These are phyloP conservation scores for Cytauxzoon felis DNA, from an alignment of 169 alveolate genomes.

Conservation along the genomic window DNA sequence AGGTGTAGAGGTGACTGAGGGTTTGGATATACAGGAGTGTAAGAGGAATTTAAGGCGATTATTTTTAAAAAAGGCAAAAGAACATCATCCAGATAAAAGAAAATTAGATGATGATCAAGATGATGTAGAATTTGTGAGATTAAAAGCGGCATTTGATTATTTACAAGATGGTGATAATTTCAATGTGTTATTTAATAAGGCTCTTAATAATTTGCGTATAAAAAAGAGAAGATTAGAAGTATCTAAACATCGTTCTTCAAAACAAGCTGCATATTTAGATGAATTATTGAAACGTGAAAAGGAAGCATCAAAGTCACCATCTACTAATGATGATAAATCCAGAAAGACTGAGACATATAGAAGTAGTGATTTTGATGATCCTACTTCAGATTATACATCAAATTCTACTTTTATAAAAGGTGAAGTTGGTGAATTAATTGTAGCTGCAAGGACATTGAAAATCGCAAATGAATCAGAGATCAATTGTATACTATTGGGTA, in stretches of 20 bases:
- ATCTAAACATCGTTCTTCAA: constrained; percentile 37
- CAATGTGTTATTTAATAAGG: constrained; percentile 32
- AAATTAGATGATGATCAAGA: constrained; percentile 13
- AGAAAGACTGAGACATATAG: neutral
- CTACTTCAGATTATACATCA: neutral
- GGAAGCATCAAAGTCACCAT: constrained; percentile 33
- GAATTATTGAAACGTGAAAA: constrained; percentile 43
- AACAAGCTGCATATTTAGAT: constrained; percentile 50
- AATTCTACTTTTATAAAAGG: neutral
- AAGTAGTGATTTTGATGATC: constrained; percentile 19
- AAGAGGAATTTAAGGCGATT: constrained; percentile 30
- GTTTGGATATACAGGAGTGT: constrained; percentile 20
- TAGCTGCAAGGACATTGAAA: constrained; percentile 54
- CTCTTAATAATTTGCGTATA: constrained; percentile 21
- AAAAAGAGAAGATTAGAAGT: constrained; percentile 32
- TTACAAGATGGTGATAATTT: constrained; percentile 29
- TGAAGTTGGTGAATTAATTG: constrained; percentile 28
- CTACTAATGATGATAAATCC: neutral
- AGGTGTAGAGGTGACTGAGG: constrained; percentile 53
- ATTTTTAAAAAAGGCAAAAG: constrained; percentile 52
- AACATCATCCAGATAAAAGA: constrained; percentile 63
- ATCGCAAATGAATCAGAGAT: constrained; percentile 61
- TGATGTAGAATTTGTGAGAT: constrained; percentile 43
- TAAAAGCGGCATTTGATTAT: constrained; percentile 62
- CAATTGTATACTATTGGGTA: constrained; percentile 46